Conservation (phyloP, 1,284 basidiomycete species). For the Ganoderma lucidum region DNA sequence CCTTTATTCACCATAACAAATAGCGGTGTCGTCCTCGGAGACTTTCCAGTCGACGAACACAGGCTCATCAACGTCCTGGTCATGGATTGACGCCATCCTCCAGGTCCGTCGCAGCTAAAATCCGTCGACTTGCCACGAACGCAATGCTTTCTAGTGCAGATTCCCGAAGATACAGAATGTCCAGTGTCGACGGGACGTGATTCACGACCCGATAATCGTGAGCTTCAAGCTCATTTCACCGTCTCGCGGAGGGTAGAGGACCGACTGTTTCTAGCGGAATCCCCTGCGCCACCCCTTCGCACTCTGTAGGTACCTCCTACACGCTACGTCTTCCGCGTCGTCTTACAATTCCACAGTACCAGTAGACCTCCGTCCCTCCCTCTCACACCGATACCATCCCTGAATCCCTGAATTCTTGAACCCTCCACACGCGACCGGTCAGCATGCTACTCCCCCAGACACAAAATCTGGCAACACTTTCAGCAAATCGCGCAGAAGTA, state of each 20-base stretch:
- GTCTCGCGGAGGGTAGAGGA: too few species aligned
- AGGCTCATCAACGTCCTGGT: conserved; percentile 58
- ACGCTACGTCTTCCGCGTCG: background rate
- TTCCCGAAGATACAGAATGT: conserved; percentile 58
- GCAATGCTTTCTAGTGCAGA: conserved; percentile 36
- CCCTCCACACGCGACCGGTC: conserved; percentile 41
- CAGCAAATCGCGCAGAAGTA: conserved; percentile 62
- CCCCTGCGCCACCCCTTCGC: conserved; percentile 63
- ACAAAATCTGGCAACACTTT: conserved; percentile 63
- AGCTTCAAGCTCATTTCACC: background rate
- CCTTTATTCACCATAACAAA: too few species aligned
- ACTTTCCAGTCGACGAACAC: conserved; percentile 53
- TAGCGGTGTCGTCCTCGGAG: conserved; percentile 14
- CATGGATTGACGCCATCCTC: conserved; percentile 60
- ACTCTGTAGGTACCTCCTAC: conserved; percentile 50
- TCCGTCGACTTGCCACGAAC: too few species aligned
- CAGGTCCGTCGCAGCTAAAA: conserved; percentile 36
- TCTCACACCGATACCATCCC: too few species aligned
- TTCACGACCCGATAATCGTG: conserved; percentile 45
- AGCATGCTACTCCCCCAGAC: conserved; percentile 62
- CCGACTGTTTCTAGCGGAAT: conserved; percentile 47
- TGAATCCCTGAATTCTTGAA: too few species aligned
- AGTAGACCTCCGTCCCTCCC: conserved; percentile 53
- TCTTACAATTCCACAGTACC: conserved; percentile 53
- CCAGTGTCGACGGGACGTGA: conserved; percentile 67